Evolutionary conservation across 768 basidiomycete genomes (phyloP).

Genomic region (Lactarius akahatsu): DNA sequence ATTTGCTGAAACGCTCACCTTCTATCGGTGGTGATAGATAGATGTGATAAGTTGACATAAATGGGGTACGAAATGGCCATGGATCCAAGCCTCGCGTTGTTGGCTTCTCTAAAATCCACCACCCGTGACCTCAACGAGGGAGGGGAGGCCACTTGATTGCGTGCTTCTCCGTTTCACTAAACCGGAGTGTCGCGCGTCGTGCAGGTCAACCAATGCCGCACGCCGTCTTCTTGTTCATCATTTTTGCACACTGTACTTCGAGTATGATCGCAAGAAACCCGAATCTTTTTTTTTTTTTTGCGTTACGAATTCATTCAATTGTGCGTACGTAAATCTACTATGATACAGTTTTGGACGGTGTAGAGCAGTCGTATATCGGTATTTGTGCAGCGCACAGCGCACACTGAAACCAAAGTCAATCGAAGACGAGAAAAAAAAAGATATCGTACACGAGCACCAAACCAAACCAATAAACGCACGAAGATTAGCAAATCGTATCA

Average conservation of each 20-base stretch:
- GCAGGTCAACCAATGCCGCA: background rate
- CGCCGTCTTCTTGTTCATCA: conserved; percentile 3
- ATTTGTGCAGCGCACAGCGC: conserved; percentile 10
- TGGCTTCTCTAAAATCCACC: background rate
- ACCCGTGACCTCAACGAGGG: background rate
- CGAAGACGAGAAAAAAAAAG: background rate
- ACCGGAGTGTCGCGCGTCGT: background rate
- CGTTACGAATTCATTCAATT: conserved; percentile 10
- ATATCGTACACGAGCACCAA: conserved; percentile 8
- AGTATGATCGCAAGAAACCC: background rate
- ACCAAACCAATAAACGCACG: conserved; percentile 1
- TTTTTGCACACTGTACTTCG: background rate
- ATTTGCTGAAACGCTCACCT: conserved; percentile 1
- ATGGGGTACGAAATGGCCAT: background rate
- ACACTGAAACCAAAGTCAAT: background rate
- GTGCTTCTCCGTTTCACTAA: background rate
- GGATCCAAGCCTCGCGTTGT: background rate
- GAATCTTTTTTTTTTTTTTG: background rate
- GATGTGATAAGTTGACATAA: conserved; percentile 1
- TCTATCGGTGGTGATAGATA: background rate
- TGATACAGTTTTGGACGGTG: conserved; percentile 17
- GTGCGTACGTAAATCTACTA: conserved; percentile 14
- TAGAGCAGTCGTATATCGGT: background rate
- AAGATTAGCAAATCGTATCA: conserved; percentile 12
- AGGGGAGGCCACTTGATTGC: background rate